Evolutionary conservation across 345 rosid genomes (phyloP), one percentile per base, ranked within the genome.

Genomic region (Salix arbutifolia): DNA sequence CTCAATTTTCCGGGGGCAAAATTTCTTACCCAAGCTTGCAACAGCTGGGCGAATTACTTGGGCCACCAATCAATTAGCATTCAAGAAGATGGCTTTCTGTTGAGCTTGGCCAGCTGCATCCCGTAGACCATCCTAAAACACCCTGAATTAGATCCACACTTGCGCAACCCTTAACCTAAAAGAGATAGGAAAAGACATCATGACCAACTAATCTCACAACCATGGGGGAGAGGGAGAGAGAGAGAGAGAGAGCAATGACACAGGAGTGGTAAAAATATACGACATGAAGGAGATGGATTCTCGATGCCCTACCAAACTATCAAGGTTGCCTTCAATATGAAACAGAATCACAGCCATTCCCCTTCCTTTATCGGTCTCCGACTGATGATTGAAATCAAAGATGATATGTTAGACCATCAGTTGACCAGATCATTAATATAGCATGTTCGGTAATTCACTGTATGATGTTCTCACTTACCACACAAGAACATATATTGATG

Each of bases 301-400:
- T 61, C 60, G 71, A 68, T 53, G 71, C 76, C 56, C 44, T 90
- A 91, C 99, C 98, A 96, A 82, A 85, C 72, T 78, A 77, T 96
- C 97, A 42, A 80, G 83, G 80, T 80, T 81, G 74, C 90, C 93
- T 86, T 96, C 99, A 5, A 96, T 82, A 65, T 91, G 99, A 85
- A 96, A 91, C 74, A 96, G 76, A 91, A 93, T 90, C 77, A 93
- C 96, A 23, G 96, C 96, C 88, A 96, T 84, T 82, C 97, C 98
- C 81, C 91, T 87, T 79, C 92, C 94, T 85, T 90, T 89, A 77
- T 96, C 98, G 78, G 86, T 88, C 86, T 96, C 99, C 33, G 94
- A 92, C 99, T 96, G 77, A 77, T 68, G 50, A 78, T 14, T 9
- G 68, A 68, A 79, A 46, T 64, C 31, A 56, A 25, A 83, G 16